These are phyloP conservation scores for Cyclostephanos invisitatus DNA, from an alignment of 108 stramenopile species.

Conservation along the genomic window DNA sequence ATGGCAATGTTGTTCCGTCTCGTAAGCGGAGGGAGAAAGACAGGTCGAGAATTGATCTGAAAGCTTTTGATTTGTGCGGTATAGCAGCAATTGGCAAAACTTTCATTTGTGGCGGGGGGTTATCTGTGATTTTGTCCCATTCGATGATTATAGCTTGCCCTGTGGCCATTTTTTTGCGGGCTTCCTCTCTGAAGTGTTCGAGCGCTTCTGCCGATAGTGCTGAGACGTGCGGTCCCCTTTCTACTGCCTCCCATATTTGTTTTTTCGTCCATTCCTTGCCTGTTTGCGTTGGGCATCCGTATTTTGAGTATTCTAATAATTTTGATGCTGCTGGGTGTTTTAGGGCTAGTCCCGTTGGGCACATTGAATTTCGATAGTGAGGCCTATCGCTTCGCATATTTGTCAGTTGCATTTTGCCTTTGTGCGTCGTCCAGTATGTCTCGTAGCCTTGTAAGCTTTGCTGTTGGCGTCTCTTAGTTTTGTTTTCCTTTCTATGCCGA, in stretches of 20 bases:
- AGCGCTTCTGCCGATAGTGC: conserved; percentile 18
- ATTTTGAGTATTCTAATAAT: conserved; percentile 13
- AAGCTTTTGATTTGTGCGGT: conserved; percentile 18
- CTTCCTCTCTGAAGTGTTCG: conserved; percentile 13
- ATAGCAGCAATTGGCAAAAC: conserved; percentile 21
- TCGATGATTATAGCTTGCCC: conserved; percentile 11
- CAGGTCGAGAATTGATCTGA: conserved; percentile 17
- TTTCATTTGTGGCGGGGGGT: conserved; percentile 13
- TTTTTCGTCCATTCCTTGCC: conserved; percentile 22
- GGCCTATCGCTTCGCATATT: too few relatives aligned
- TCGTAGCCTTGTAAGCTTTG: too few relatives aligned
- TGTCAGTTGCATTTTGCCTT: too few relatives aligned
- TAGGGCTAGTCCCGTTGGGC: conserved; percentile 16
- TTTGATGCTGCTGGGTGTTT: conserved; percentile 13
- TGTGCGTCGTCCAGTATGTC: too few relatives aligned
- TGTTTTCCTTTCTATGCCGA: too few relatives aligned
- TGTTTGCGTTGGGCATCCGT: conserved; percentile 34
- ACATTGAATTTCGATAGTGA: conserved; percentile 8
- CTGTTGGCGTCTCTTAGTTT: too few relatives aligned
- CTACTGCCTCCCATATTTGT: conserved; percentile 21
- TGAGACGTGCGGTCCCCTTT: conserved; percentile 26
- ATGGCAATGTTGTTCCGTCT: conserved; percentile 7
- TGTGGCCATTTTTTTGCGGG: not conserved
- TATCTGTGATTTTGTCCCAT: conserved; percentile 21
- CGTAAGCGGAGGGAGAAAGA: conserved; percentile 9